These are phyloP conservation scores for Cymodocea nodosa DNA, from an alignment of 116 monocot genomes.

Conservation along the genomic window DNA sequence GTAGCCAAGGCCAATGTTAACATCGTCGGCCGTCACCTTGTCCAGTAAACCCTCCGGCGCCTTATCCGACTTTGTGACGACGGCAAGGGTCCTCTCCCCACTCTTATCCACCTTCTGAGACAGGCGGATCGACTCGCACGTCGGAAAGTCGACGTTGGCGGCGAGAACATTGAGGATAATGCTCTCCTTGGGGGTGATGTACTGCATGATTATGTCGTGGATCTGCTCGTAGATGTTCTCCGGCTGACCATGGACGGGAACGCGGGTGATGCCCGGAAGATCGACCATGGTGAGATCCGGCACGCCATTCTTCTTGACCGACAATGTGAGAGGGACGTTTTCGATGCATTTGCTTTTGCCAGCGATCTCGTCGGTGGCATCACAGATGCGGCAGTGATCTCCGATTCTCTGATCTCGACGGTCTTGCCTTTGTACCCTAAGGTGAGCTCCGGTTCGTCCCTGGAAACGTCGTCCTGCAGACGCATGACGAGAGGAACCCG, in stretches of 20 bases:
- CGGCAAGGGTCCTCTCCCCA: conserved; percentile 55
- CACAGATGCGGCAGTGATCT: conserved; percentile 30
- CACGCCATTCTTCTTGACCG: conserved; percentile 50
- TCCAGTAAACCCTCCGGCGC: conserved; percentile 59
- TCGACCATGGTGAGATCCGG: conserved; percentile 79
- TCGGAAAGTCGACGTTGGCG: conserved; percentile 52
- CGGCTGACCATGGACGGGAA: conserved; percentile 61
- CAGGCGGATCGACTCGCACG: conserved; percentile 70
- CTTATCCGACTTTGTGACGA: conserved; percentile 58
- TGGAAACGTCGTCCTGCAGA: conserved; percentile 34
- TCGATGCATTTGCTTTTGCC: conserved; percentile 51
- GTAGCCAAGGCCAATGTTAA: conserved; percentile 67
- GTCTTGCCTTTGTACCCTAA: conserved; percentile 32
- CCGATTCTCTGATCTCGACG: conserved; percentile 20
- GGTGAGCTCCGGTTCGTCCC: conserved; percentile 11
- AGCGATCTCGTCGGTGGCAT: conserved; percentile 53
- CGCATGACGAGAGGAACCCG: conserved; percentile 78
- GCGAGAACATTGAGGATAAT: conserved; percentile 72
- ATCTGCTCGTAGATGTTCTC: conserved; percentile 60
- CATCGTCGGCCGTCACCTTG: conserved; percentile 51
- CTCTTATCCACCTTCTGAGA: conserved; percentile 47
- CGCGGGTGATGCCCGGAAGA: conserved; percentile 59
- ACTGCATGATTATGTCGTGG: conserved; percentile 41
- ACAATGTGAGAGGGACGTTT: conserved; percentile 39
- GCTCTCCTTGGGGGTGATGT: conserved; percentile 51